These are phyloP conservation scores for Aspergillus quadrilineatus DNA, from an alignment of 2,329 filamentous ascomycete genomes.

Conservation along the genomic window DNA sequence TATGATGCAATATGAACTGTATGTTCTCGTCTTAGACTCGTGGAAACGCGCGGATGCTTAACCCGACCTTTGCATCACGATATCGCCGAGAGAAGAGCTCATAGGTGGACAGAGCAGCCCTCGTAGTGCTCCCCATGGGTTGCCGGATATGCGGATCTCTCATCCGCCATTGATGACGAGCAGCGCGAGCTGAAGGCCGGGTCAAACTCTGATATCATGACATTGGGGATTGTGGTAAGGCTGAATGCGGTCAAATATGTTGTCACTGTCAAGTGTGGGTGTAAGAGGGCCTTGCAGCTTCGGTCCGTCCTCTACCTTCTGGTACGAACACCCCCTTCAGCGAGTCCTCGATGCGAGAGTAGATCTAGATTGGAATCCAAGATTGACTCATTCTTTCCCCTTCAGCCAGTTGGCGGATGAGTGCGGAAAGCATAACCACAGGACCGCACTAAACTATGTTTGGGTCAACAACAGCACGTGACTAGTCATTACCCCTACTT, in stretches of 20 bases:
- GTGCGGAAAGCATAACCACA: not conserved
- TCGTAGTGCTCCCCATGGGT: constrained; percentile 3
- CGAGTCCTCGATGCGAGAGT: not conserved
- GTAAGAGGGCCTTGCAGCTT: too few species aligned
- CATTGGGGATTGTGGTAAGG: not conserved
- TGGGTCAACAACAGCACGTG: not conserved
- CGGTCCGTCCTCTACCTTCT: not conserved
- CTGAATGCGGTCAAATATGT: not conserved
- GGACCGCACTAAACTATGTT: not conserved
- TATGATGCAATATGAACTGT: constrained; percentile 23
- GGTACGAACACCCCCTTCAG: not conserved
- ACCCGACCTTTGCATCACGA: constrained; percentile 21
- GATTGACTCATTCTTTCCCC: not conserved
- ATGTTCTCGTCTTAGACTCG: not conserved
- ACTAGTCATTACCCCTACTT: not conserved
- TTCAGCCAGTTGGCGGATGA: not conserved
- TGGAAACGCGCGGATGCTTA: constrained; percentile 6
- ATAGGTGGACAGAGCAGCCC: not conserved
- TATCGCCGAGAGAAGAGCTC: constrained; percentile 10
- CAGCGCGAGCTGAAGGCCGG: not conserved
- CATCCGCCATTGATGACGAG: constrained; percentile 2
- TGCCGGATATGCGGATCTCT: constrained; percentile 7
- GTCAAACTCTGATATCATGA: constrained; percentile 21
- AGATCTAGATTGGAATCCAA: not conserved
- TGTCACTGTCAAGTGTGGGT: constrained; percentile 2